phyloP scores from a whole-genome alignment of 225 moss, liverwort and hornwort species.

The Lunularia cruciata region DNA sequence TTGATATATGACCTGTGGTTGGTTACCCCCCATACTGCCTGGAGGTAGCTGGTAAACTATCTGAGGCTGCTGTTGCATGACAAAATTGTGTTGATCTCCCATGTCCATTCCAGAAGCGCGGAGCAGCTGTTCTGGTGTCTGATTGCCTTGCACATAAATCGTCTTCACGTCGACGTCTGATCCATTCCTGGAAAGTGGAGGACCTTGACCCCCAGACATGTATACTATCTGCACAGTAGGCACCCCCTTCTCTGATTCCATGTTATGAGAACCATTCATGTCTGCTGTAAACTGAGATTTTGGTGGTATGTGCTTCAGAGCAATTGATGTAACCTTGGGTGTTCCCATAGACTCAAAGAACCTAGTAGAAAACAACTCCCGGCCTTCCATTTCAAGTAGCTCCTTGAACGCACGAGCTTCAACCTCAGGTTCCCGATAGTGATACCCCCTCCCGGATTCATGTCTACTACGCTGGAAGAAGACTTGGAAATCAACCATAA shows the following conservation, averaged over 20 bases:
- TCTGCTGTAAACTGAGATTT: slow-evolving; percentile 30
- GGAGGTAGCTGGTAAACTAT: slow-evolving; percentile 54
- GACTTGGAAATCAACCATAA: slow-evolving; percentile 87
- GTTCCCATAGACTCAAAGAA: slow-evolving; percentile 85
- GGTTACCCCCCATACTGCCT: slow-evolving; percentile 31
- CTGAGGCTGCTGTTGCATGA: slow-evolving; percentile 50
- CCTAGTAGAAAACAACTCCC: slow-evolving; percentile 73
- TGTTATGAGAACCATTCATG: slow-evolving; percentile 24
- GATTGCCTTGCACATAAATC: slow-evolving; percentile 46
- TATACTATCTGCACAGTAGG: slow-evolving; percentile 53
- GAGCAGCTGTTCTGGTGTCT: slow-evolving; percentile 55
- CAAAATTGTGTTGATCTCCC: slow-evolving; percentile 40
- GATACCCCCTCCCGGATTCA: slow-evolving; percentile 55
- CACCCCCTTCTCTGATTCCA: slow-evolving; percentile 32
- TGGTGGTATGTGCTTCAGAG: slow-evolving; percentile 57
- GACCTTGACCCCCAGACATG: slow-evolving; percentile 47
- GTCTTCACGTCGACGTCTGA: slow-evolving; percentile 49
- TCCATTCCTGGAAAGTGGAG: slow-evolving; percentile 35
- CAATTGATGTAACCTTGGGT: slow-evolving; percentile 70
- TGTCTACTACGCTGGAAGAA: slow-evolving; percentile 63
- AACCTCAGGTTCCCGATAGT: slow-evolving; percentile 69
- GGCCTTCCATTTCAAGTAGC: slow-evolving; percentile 80
- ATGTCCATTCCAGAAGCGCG: slow-evolving; percentile 53
- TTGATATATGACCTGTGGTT: slow-evolving; percentile 55
- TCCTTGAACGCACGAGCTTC: slow-evolving; percentile 91